Evolutionary conservation across 352 stramenopile species (phyloP), one percentile per base, ranked within the genome.

Genomic region (Phytophthora europaea): DNA sequence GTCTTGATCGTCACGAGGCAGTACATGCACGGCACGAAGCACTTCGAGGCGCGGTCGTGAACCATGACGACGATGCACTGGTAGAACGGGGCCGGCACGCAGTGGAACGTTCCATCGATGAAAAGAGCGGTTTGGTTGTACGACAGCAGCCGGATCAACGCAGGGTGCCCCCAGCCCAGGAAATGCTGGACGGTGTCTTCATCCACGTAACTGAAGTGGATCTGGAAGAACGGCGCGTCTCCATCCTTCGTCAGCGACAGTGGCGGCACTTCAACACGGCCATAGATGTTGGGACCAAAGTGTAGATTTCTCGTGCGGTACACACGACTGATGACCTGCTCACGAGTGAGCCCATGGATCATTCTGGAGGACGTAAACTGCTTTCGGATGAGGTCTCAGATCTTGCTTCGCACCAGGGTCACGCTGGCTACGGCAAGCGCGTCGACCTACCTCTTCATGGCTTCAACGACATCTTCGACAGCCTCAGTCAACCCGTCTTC

Each of bases 31-130:
- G 40, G 57, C 7, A 69, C 8, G 45, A 58, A 75, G 13, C 65
- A 58, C 1, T 13, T 52, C 0, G 22, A 59, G 3, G 20, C 47
- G 18, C 28, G n/a, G 23, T 74, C 65, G 54, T 65, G 59, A 0
- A 71, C 45, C 60, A 78, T 71, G 10, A 77, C 22, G 13, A 78
- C 31, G 15, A 71, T 18, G 23, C 71, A 78, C 18, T 75, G 55
- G 6, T 45, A 45, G 20, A 74, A 73, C 2, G 33, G 33, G 13
- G 5, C 13, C 36, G 36, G 15, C 2, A 65, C 22, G 15, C 51
- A 65, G 9, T 38, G 50, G 40, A 0, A 73, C 31, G 9, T 16
- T 3, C 36, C 36, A 43, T 43, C 36, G 36, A 43, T 43, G 10
- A 16, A 43, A 13, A 43, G 13, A 12, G 1, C 36, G 10, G 36